Base-by-base conservation (phyloP, 371 early-diverging fungal species). In the Circinella minor region DNA sequence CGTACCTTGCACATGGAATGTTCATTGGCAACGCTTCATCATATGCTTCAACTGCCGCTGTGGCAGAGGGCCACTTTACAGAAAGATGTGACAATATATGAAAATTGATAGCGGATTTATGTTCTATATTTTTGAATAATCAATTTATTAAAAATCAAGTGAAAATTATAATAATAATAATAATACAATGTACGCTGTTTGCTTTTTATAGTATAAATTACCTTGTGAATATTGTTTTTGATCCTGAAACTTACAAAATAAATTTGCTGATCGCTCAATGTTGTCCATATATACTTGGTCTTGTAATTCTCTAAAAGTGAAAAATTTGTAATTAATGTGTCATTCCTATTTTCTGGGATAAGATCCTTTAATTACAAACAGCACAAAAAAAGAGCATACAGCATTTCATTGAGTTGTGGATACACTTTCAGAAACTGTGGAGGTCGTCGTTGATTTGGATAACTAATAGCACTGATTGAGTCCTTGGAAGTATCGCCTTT, bases 221-320 rank as follows among this genome's bases (percentile, higher is more conserved):
- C 74, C 74, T 47, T 63, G 9, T 10, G 63, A 36, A 6, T 61
- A 38, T 10, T 43, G 49, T 36, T 61, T 66, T 14, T 66, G 61
- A n/a, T 73, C 69, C 10, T 67, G 49, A 51, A 66, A 74, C n/a
- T 71, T 67, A 27, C 61, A 68, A 62, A 83, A 78, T 17, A 83
- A 49, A 4, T 67, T 39, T 4, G 80, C 78, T n/a, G 83, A 81
- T 39, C 77, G 70, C 34, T 75, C 67, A 36, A 83, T 79, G 59
- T 83, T 81, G 18, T 83, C 74, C 6, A 72, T 72, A 43, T 81
- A 81, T 46, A 77, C 72, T 51, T 69, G 72, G 37, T 83, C 81
- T 36, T 78, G 68, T 4, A 67, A 63, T 59, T 75, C 76, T 49
- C 74, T 79, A 36, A 62, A 37, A 68, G 14, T 54, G 14, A 51